Percentiles rank a stretch among this genome's conserved stretches.
Conservation (phyloP, 345 rosid genomes). For the Ceriops zippeliana region DNA sequence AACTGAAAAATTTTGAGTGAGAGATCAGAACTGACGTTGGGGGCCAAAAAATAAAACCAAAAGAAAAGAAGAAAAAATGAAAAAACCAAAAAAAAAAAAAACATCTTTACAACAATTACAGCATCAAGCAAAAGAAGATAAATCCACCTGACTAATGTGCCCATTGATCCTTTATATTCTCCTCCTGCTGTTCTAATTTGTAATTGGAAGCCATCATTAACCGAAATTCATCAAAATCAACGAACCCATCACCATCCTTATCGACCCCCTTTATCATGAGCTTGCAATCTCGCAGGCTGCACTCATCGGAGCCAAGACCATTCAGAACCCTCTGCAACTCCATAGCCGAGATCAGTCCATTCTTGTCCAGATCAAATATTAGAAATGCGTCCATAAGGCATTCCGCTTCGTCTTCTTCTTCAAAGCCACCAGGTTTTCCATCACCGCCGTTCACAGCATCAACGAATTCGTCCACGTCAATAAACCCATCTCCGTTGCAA, state of each 20-base stretch:
- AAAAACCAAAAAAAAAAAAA: too few relatives aligned
- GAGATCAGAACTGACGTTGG: too few relatives aligned
- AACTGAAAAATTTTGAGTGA: too few relatives aligned
- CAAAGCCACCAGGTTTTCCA: background rate
- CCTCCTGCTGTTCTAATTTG: background rate
- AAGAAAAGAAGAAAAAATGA: too few relatives aligned
- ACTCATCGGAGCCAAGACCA: slow-evolving; percentile 28
- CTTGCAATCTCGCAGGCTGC: slow-evolving; percentile 39
- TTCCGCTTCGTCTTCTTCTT: slow-evolving; percentile 17
- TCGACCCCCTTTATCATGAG: slow-evolving; percentile 49
- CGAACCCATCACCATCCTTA: slow-evolving; percentile 47
- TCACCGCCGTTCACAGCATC: slow-evolving; percentile 10
- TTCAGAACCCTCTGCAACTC: slow-evolving; percentile 39
- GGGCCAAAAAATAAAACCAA: too few relatives aligned
- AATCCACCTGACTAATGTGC: too few relatives aligned
- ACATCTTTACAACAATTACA: too few relatives aligned
- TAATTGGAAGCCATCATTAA: slow-evolving; percentile 31
- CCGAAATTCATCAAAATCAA: slow-evolving; percentile 47
- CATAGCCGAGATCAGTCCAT: slow-evolving; percentile 47
- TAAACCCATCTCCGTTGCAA: slow-evolving; percentile 45
- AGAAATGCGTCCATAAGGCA: slow-evolving; percentile 42
- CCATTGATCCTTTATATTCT: too few relatives aligned
- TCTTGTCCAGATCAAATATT: slow-evolving; percentile 37
- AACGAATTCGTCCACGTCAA: slow-evolving; percentile 43
- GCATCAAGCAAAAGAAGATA: too few relatives aligned